A percentile compares a stretch with the other conserved stretches of the same genome.
These are phyloP conservation scores for Sphenostylis stenocarpa DNA, from an alignment of 306 rosid species.

Conservation along the genomic window DNA sequence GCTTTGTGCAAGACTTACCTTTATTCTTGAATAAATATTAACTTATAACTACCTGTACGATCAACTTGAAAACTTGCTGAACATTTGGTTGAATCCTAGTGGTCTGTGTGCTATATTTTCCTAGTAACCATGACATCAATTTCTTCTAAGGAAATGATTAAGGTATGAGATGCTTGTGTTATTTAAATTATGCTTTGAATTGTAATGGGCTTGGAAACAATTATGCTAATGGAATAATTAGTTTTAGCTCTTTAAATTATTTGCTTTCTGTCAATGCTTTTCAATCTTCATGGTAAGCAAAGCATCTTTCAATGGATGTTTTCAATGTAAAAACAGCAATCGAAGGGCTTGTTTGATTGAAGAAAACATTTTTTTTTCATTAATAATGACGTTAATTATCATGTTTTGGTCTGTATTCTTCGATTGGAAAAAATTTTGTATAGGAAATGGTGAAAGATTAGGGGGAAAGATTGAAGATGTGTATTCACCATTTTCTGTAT, in stretches of 20 bases:
- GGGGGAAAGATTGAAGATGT: not conserved
- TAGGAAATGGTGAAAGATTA: not conserved
- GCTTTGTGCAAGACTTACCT: slow-evolving; percentile 13
- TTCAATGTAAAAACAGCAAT: slow-evolving; percentile 16
- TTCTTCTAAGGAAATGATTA: not conserved
- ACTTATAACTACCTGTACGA: not conserved
- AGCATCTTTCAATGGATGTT: not conserved
- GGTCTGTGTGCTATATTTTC: not conserved
- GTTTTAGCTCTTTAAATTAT: not conserved
- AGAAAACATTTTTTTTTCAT: not conserved
- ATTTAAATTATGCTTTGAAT: slow-evolving; percentile 11
- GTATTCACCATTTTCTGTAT: not conserved
- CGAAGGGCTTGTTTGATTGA: not conserved
- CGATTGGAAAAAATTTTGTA: not conserved
- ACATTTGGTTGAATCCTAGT: not conserved
- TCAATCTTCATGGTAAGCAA: slow-evolving; percentile 9
- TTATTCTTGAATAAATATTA: not conserved
- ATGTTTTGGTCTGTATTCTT: not conserved
- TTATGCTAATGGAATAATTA: slow-evolving; percentile 5
- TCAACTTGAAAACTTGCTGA: slow-evolving; percentile 14
- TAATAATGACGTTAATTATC: not conserved
- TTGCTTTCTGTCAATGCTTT: not conserved
- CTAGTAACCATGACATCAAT: not conserved
- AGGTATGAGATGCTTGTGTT: not conserved
- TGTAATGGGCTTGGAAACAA: slow-evolving; percentile 7